These are phyloP conservation scores for Coleophoma crateriformis DNA, from an alignment of 2,329 filamentous ascomycete species.

Conservation along the genomic window DNA sequence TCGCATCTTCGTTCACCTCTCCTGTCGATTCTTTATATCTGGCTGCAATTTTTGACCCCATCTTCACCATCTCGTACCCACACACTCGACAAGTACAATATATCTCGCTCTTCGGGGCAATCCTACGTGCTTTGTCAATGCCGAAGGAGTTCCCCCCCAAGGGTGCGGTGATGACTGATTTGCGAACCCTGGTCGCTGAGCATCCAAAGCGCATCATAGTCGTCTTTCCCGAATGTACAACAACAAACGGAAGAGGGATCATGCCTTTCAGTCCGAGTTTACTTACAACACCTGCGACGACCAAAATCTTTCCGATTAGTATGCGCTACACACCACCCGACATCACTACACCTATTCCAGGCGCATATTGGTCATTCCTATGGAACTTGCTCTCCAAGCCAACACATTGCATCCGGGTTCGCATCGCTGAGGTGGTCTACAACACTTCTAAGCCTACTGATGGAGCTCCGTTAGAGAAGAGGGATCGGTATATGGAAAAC, in stretches of 20 bases:
- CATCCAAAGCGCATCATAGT: constrained; percentile 74
- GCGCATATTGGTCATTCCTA: constrained; percentile 65
- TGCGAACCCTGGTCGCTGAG: constrained; percentile 56
- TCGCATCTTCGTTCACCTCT: constrained; percentile 86
- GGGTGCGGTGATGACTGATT: constrained; percentile 47
- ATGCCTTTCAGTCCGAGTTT: constrained; percentile 77
- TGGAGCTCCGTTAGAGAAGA: constrained; percentile 17
- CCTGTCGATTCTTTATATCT: constrained; percentile 92
- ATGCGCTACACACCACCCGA: constrained; percentile 85
- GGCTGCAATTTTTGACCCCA: constrained; percentile 89
- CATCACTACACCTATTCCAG: constrained; percentile 84
- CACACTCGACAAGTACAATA: constrained; percentile 66
- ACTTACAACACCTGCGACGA: constrained; percentile 57
- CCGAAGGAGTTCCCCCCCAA: constrained; percentile 43
- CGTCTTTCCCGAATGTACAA: constrained; percentile 90
- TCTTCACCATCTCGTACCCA: constrained; percentile 86
- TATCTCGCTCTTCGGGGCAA: constrained; percentile 71
- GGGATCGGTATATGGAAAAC: constrained; percentile 26
- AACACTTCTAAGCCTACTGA: constrained; percentile 37
- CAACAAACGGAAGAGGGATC: constrained; percentile 88
- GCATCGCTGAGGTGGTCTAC: constrained; percentile 73
- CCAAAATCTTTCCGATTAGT: constrained; percentile 84
- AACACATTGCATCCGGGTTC: constrained; percentile 84
- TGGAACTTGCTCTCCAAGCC: constrained; percentile 83
- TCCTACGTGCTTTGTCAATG: constrained; percentile 64